phyloP scores from a whole-genome alignment of 2,329 filamentous ascomycete genomes.

The Cytospora piceae region DNA sequence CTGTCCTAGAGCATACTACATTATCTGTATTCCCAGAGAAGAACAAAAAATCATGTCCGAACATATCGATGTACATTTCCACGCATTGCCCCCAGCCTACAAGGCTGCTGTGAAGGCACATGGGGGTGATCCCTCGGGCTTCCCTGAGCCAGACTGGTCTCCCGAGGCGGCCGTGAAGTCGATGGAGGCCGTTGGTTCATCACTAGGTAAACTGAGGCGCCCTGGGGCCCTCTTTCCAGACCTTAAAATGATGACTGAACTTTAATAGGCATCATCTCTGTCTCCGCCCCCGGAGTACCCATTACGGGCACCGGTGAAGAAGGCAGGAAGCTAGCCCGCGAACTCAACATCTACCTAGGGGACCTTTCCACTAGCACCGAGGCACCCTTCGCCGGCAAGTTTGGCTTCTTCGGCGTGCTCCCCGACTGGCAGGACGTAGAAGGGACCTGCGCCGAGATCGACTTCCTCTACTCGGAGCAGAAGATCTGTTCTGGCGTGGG shows the following conservation, averaged over 20 bases:
- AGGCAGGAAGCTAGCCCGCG: constrained; percentile 24
- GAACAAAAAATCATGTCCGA: constrained; percentile 22
- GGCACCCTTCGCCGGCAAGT: constrained; percentile 13
- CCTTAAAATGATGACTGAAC: neutral
- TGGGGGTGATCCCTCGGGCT: constrained; percentile 29
- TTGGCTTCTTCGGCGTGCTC: constrained; percentile 37
- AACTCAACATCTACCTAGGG: constrained; percentile 27
- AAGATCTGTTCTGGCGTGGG: constrained; percentile 34
- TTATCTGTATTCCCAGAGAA: no score
- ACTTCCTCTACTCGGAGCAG: constrained; percentile 34
- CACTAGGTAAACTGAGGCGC: constrained; percentile 7
- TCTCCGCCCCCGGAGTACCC: constrained; percentile 27
- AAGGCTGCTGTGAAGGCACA: constrained; percentile 26
- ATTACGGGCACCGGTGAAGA: constrained; percentile 27
- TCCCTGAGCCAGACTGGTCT: constrained; percentile 26
- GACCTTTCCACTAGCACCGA: constrained; percentile 19
- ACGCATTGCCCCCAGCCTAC: constrained; percentile 26
- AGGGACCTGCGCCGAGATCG: constrained; percentile 35
- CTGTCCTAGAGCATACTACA: no score
- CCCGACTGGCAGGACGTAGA: constrained; percentile 36
- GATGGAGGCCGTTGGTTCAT: constrained; percentile 27
- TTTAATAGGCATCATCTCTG: constrained; percentile 38
- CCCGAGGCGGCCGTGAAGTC: constrained; percentile 27
- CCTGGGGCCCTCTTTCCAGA: neutral
- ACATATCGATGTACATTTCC: constrained; percentile 26